phyloP scores from a whole-genome alignment of 768 basidiomycete species.

The Fistulinella prunicolor region DNA sequence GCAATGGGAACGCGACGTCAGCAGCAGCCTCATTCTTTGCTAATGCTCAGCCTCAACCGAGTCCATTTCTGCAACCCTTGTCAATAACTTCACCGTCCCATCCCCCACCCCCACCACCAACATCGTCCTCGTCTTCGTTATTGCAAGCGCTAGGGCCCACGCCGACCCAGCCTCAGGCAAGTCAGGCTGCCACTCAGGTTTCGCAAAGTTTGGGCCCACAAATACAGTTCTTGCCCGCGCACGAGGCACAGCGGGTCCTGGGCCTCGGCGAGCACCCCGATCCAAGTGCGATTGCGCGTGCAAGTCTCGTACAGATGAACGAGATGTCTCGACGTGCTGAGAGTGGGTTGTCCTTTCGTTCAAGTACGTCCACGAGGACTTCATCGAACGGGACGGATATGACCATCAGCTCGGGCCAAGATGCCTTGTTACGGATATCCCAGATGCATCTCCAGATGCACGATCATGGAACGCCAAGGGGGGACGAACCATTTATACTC shows the following conservation, averaged over 20 bases:
- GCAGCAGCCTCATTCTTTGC: conserved; percentile 18
- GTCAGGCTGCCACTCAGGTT: conserved; percentile 1
- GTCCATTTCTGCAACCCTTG: conserved; percentile 28
- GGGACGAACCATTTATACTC: conserved; percentile 29
- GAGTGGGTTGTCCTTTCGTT: conserved; percentile 30
- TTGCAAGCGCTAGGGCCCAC: conserved; percentile 23
- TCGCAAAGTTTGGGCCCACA: conserved; percentile 11
- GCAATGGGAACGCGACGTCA: conserved; percentile 12
- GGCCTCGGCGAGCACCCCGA: conserved; percentile 43
- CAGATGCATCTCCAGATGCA: conserved; percentile 45
- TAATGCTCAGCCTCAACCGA: conserved; percentile 25
- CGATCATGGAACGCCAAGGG: conserved; percentile 22
- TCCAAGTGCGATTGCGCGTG: conserved; percentile 56
- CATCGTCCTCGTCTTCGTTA: conserved; percentile 23
- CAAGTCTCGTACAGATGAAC: conserved; percentile 73
- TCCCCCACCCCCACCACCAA: conserved; percentile 7
- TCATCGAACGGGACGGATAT: conserved; percentile 17
- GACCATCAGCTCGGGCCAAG: conserved; percentile 30
- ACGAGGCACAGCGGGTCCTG: conserved; percentile 53
- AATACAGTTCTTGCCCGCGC: conserved; percentile 50
- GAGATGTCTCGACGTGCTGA: conserved; percentile 68
- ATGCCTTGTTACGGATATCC: conserved; percentile 51
- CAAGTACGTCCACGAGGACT: conserved; percentile 18
- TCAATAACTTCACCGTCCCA: conserved; percentile 13
- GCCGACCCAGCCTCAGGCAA: conserved; percentile 11